Percentiles rank a stretch among this genome's conserved stretches.
Conservation (phyloP, 1,139 yeast species). For the Candida freyschussii region DNA sequence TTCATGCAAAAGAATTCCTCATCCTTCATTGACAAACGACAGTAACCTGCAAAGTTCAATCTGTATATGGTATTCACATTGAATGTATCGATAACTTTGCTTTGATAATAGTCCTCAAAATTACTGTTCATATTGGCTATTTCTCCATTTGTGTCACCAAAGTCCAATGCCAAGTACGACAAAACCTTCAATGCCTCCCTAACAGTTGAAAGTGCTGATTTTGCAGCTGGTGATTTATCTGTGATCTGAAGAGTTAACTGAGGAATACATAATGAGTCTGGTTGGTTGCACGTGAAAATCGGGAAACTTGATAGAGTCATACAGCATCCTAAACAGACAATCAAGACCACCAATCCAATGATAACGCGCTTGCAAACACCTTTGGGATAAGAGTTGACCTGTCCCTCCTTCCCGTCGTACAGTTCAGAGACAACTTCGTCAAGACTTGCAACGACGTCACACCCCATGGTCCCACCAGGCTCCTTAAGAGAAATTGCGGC, state of each 20-base stretch:
- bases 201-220: constrained; percentile 35
- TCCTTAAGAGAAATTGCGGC: too few species aligned
- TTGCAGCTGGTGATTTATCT: constrained; percentile 35
- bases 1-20: constrained; percentile 31
- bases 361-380: not conserved
- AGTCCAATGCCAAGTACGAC: constrained; percentile 53
- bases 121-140: constrained; percentile 18
- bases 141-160: constrained; percentile 30
- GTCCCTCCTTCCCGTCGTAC: constrained; percentile 4
- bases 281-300: constrained; percentile 27
- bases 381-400: not conserved
- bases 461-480: too few species aligned
- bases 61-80: constrained; percentile 38
- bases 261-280: constrained; percentile 37
- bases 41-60: constrained; percentile 47
- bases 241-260: constrained; percentile 39
- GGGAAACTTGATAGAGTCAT: constrained; percentile 23
- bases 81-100: constrained; percentile 39
- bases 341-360: constrained; percentile 2
- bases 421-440: constrained; percentile 17
- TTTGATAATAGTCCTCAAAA: constrained; percentile 23
- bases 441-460: constrained; percentile 12
- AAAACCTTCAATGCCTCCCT: constrained; percentile 48
- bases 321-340: constrained; percentile 4
- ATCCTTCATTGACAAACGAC: constrained; percentile 33